Percentiles rank a stretch among this genome's conserved stretches.
Conservation (phyloP, 345 rosid genomes). For the Clausena lansium region DNA sequence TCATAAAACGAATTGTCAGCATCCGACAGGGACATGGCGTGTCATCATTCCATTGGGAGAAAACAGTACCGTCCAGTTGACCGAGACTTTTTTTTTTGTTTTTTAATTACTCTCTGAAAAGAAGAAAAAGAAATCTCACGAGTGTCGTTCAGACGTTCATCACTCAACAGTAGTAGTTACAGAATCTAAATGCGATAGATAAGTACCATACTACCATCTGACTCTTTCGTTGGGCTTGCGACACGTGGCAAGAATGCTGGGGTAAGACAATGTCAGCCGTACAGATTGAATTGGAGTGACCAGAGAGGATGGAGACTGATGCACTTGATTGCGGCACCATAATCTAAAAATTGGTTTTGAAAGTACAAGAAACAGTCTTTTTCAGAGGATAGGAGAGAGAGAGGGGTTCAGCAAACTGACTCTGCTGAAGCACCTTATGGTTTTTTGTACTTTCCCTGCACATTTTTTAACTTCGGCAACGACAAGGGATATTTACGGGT, state of each 20-base stretch:
- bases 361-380: slow-evolving; percentile 24
- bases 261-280: not conserved
- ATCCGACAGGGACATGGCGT: not conserved
- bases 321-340: slow-evolving; percentile 4
- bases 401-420: not conserved
- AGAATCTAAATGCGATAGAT: not conserved
- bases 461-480: not conserved
- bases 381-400: not conserved
- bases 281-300: not conserved
- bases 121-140: slow-evolving; percentile 1
- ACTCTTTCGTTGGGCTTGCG: not conserved
- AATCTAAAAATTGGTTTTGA: slow-evolving; percentile 2
- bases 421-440: slow-evolving; percentile 3
- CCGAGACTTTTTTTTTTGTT: not conserved
- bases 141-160: not conserved
- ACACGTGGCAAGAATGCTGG: not conserved
- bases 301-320: not conserved
- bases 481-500: not conserved
- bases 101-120: not conserved
- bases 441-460: slow-evolving; percentile 19
- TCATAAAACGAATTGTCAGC: not conserved
- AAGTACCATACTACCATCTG: not conserved
- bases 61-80: not conserved
- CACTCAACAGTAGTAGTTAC: too few relatives aligned
- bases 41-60: not conserved